Conservation (phyloP, 2,329 filamentous ascomycete species). For the Penicillium sp. region DNA sequence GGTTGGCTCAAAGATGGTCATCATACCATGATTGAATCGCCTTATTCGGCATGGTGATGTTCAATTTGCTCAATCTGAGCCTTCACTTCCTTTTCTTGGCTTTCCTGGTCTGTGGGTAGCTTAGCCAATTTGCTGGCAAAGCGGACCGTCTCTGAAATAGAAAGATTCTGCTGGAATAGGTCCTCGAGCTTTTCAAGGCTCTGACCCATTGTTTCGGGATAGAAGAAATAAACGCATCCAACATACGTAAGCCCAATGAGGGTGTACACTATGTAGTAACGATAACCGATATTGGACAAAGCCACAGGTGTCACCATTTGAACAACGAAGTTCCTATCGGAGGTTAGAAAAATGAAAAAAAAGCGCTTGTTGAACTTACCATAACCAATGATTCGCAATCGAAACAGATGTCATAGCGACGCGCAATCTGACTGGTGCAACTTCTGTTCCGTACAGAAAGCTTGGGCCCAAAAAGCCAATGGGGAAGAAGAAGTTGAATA, state of each 20-base stretch:
- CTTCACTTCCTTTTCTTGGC: not conserved
- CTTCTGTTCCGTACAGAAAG: slow-evolving; percentile 7
- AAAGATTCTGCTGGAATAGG: not conserved
- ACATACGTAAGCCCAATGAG: not conserved
- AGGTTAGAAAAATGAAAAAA: not conserved
- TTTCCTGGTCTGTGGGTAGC: not conserved
- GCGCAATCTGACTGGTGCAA: slow-evolving; percentile 2
- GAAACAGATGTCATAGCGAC: slow-evolving; percentile 3
- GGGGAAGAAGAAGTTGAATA: slow-evolving; percentile 8
- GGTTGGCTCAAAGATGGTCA: too few species aligned
- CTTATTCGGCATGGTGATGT: not conserved
- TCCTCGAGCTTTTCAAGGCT: not conserved
- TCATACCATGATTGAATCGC: not conserved
- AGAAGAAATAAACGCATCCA: not conserved
- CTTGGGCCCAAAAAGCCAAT: slow-evolving; percentile 3
- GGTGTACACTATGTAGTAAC: slow-evolving; percentile 6
- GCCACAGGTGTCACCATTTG: slow-evolving; percentile 7
- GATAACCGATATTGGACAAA: slow-evolving; percentile 3
- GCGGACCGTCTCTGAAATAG: not conserved
- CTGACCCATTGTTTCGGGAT: not conserved
- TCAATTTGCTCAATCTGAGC: not conserved
- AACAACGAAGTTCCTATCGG: slow-evolving; percentile 5
- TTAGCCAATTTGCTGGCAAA: not conserved
- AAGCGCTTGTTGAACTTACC: not conserved
- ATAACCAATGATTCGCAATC: slow-evolving; percentile 8